phyloP scores from a whole-genome alignment of 371 early-diverging fungal species.

The Apophysomyces trapeziformis region DNA sequence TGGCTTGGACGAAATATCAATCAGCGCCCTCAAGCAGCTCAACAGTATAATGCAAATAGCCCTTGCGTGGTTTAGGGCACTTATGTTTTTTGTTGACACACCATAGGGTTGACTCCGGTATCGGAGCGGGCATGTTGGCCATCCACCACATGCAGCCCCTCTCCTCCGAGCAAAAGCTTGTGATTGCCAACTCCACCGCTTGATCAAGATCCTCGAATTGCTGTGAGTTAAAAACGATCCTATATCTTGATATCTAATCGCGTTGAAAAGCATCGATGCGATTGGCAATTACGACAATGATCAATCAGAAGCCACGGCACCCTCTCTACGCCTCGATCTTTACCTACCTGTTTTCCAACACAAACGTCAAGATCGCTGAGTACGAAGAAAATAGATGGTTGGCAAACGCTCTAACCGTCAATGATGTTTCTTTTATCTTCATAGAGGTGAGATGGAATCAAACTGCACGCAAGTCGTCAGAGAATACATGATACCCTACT shows the following conservation, averaged over 20 bases:
- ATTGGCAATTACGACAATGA: constrained; percentile 8
- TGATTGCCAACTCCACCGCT: constrained; percentile 7
- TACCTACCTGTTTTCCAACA: constrained; percentile 1
- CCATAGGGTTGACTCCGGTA: constrained; percentile 1
- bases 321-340: background rate
- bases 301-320: constrained; percentile 5
- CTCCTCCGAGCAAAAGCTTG: constrained; percentile 7
- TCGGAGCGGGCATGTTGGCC: constrained; percentile 3
- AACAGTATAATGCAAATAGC: background rate
- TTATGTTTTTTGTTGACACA: constrained; percentile 9
- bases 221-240: constrained; percentile 9
- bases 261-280: constrained; percentile 8
- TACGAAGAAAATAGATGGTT: constrained; percentile 9
- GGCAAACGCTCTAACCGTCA: background rate
- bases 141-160: constrained; percentile 11
- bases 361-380: constrained; percentile 1
- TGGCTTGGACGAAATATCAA: constrained; percentile 9
- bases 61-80: constrained; percentile 8
- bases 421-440: constrained; percentile 1
- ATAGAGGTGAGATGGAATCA: constrained; percentile 9
- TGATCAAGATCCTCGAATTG: constrained; percentile 10
- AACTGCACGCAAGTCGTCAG: constrained; percentile 8
- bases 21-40: constrained; percentile 1
- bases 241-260: background rate
- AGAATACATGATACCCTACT: constrained; percentile 8